Base-by-base conservation (phyloP, 176 grass and related monocot genomes). In the Cymbopogon citratus region DNA sequence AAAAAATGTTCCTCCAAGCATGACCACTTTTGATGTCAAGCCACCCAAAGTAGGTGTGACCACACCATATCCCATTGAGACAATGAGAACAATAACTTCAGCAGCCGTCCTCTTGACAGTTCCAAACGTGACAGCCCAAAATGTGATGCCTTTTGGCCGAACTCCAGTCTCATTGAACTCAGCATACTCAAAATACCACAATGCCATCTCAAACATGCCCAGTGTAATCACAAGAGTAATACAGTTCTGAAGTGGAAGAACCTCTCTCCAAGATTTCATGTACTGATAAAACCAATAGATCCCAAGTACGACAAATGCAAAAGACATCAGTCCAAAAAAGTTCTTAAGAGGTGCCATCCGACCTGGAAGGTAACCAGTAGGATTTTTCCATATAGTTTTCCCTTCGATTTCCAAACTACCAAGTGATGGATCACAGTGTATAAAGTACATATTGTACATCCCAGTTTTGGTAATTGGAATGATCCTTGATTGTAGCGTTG, bases 371-470 rank as follows among this genome's bases (percentile, higher is more conserved):
- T 99, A 99, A 1, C 97, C 97, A 57, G 71, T 90, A 79, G 97
- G 97, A 80, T 99, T 99, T 89, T 99, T 99, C 97, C 97, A 99
- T 29, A 99, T 80, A 13, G 93, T 99, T 89, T 99, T 91, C 21
- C 97, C 97, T 26, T 99, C 89, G 2, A 99, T 96, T 69, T 93
- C 85, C 85, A 99, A 68, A 51, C 78, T 91, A 85, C 78, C 71
- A 54, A 99, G 93, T 65, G 91, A 70, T 1, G 91, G 89, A 63
- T 95, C 85, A 66, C 97, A 99, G 79, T 99, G 92, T 67, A 99
- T 88, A 38, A 99, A 99, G 62, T 99, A 99, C 93, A 99, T 86
- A 71, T 99, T 99, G 77, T 96, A 99, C 97, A 99, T 99, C 65
- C 97, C 97, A 80, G 89, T 93, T 85, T 87, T 91, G 10, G 76